Base-by-base conservation (phyloP, 2,329 filamentous ascomycete species). In the Mycogone perniciosa region DNA sequence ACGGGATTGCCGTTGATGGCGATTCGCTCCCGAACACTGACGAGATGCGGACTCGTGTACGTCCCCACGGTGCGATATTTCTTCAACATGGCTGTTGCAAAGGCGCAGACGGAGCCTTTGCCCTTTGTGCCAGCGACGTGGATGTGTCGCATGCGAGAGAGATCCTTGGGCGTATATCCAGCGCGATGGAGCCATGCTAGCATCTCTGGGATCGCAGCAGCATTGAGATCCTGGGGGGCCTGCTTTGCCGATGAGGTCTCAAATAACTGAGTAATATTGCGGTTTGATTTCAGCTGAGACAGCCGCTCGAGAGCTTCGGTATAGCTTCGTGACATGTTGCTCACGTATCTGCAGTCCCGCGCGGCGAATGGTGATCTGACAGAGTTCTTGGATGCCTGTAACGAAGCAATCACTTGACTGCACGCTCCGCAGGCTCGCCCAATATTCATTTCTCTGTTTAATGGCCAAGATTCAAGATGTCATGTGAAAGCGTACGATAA, bases 41-140 rank as follows among this genome's bases (percentile, higher is more conserved):
- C 80, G 7, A 96, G 79, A 64, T 96, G 90, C 8, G 90, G 90
- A 34, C 88, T 93, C 1, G 88, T 95, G 66, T 89, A 95, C 1
- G 90, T 82, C 37, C 90, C 90, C 29, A 93, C 67, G 66, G 58
- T 62, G 55, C 50, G 67, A 41, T 71, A 67, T 52, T 61, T 72
- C 4, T 76, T 71, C n/a, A 96, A 74, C 56, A 95, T 88, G 2
- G 84, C 84, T 10, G 89, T 89, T 20, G 89, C 80, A 65, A 91
- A 92, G 7, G 91, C 86, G 57, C 87, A 89, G 0, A 89, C 90
- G 2, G 88, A 93, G 38, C 91, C 91, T 67, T 96, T 97, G 54
- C 92, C 92, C 67, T 96, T 97, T 4, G 91, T 96, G 9, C 92
- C 92, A 1, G 92, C 88, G 42, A 97, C 83, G 65, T 97, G 92